phyloP scores from a whole-genome alignment of 1,284 basidiomycete species.

The Ceratobasidium theobromae region DNA sequence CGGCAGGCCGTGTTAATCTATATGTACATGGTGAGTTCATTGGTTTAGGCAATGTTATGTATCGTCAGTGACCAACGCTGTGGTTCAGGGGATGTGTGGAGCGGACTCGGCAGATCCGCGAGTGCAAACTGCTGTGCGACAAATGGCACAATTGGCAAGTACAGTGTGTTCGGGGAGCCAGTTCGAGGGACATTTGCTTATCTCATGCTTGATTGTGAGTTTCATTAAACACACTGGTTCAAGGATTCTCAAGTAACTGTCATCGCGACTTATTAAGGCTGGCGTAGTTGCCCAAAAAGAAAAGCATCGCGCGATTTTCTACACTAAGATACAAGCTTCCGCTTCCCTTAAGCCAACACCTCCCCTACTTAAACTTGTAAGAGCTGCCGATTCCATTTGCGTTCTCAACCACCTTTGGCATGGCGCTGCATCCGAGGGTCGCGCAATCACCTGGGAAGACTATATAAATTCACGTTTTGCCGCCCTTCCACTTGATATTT shows the following conservation, averaged over 20 bases:
- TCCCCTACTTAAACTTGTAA: not conserved
- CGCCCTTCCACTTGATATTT: too few species aligned
- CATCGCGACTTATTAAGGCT: conserved; percentile 1
- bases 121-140: not conserved
- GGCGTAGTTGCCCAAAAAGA: conserved; percentile 14
- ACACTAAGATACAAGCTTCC: not conserved
- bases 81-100: conserved; percentile 11
- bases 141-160: conserved; percentile 5
- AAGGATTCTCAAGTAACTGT: not conserved
- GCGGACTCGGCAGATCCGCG: conserved; percentile 6
- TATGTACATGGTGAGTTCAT: conserved; percentile 1
- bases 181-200: not conserved
- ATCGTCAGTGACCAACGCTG: not conserved
- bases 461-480: conserved; percentile 3
- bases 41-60: not conserved
- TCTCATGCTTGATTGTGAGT: not conserved
- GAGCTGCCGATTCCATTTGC: not conserved
- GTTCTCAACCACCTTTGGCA: conserved; percentile 20
- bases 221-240: not conserved
- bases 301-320: conserved; percentile 11
- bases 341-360: not conserved
- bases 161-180: not conserved
- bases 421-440: not conserved
- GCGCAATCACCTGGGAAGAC: not conserved
- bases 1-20: not conserved